These are phyloP conservation scores for Daldinia loculata DNA, from an alignment of 495 filamentous ascomycete genomes.

Conservation along the genomic window DNA sequence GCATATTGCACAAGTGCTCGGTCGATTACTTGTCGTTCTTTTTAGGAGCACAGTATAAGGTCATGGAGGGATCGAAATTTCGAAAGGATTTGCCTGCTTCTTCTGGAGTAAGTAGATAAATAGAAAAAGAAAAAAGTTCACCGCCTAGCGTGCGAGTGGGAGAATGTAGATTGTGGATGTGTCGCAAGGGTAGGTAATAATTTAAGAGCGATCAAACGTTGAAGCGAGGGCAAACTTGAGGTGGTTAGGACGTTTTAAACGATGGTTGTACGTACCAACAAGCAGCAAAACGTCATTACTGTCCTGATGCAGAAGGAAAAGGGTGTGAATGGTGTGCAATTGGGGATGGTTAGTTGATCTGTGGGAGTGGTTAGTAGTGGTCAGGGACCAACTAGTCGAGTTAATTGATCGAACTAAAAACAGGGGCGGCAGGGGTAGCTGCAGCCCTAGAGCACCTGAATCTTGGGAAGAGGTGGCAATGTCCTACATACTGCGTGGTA, in stretches of 20 bases:
- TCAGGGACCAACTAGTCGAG: constrained; percentile 36
- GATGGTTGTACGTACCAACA: constrained; percentile 11
- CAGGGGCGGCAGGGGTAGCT: constrained; percentile 33
- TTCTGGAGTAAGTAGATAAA: constrained; percentile 15
- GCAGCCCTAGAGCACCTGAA: constrained; percentile 38
- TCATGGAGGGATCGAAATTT: constrained; percentile 1
- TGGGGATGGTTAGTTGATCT: constrained; percentile 9
- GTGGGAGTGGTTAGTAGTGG: not conserved
- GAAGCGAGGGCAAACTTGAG: not conserved
- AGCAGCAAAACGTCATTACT: constrained; percentile 36
- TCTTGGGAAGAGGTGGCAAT: constrained; percentile 25
- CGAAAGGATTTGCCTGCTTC: constrained; percentile 1
- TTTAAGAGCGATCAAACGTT: constrained; percentile 5
- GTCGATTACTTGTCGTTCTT: constrained; percentile 14
- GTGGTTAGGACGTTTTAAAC: constrained; percentile 1
- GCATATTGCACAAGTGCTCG: constrained; percentile 29
- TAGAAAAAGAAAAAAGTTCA: constrained; percentile 27
- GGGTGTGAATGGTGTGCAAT: constrained; percentile 10
- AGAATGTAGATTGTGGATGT: constrained; percentile 14
- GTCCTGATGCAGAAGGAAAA: constrained; percentile 10
- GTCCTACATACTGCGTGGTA: constrained; percentile 2
- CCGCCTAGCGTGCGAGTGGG: constrained; percentile 26
- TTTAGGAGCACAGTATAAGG: not conserved
- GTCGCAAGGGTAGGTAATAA: constrained; percentile 22
- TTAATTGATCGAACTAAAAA: constrained; percentile 19